Evolutionary conservation across 768 basidiomycete species (phyloP), one percentile per base, ranked within the genome.

Genomic region (Coprinopsis sp.): DNA sequence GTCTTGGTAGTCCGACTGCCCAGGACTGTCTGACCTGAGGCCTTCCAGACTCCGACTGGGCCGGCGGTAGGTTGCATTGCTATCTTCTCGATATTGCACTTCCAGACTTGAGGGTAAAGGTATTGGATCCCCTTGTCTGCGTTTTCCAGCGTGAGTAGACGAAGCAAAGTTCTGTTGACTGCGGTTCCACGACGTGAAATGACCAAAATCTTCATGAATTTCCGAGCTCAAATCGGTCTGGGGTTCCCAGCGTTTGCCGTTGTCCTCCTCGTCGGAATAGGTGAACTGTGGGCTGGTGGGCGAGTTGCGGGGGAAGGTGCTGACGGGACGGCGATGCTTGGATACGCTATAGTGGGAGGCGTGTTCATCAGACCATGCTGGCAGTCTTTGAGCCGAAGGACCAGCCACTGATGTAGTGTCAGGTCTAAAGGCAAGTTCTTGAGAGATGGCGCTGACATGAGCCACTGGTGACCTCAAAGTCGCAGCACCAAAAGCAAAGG

Each of bases 31-130:
- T 33, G 45, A 54, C 45, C 37, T 49, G 33, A 49, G 55, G 34
- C 81, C 77, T 46, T 83, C 79, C 53, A 81, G 62, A 55, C 80
- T 82, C 52, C 76, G 72, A 56, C 81, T 84, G 18, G 75, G 74
- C 16, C 81, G 70, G 44, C 82, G 74, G 14, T 80, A 58, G 10
- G 81, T 82, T 31, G 72, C 68, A 28, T 77, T 58, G 55, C 78
- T 81, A 47, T 73, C 76, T 57, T 84, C 84, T 34, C 79, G 69
- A 46, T 77, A 72, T 27, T 77, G 71, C 37, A 62, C 57, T 28
- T 59, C 54, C 3, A 44, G 47, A 41, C 42, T 50, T 53, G 22
- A 52, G 53, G 3, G 61, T 57, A 14, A 72, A n/a, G 81, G 76
- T 11, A 83, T 82, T 31, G 72, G 70, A 65, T 82, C 76, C n/a